Evolutionary conservation across 805 yeast genomes (phyloP).

Genomic region (Clavispora vitiphila): DNA sequence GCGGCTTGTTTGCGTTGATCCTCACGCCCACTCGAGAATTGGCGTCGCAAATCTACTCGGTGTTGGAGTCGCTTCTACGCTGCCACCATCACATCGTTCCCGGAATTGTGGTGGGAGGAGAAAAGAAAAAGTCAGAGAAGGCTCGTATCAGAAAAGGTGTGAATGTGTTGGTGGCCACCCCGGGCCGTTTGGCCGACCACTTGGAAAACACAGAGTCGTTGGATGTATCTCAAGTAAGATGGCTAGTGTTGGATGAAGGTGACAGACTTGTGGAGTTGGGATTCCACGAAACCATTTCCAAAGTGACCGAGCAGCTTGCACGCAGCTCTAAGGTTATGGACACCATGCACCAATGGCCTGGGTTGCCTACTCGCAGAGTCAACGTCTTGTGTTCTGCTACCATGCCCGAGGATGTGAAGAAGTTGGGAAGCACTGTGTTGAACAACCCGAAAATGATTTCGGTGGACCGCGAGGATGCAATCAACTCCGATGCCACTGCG

Average conservation of each 20-base stretch:
- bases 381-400: conserved; percentile 94
- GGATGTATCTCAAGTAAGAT: conserved; percentile 68
- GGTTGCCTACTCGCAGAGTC: conserved; percentile 64
- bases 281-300: conserved; percentile 85
- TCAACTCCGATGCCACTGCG: conserved; percentile 39
- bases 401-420: conserved; percentile 70
- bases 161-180: conserved; percentile 93
- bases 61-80: conserved; percentile 64
- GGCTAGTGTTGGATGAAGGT: conserved; percentile 94
- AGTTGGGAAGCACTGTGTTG: conserved; percentile 74
- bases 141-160: conserved; percentile 95
- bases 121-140: conserved; percentile 93
- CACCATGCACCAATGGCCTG: conserved; percentile 39
- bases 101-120: conserved; percentile 96
- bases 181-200: conserved; percentile 94
- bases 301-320: conserved; percentile 61
- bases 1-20: conserved; percentile 86
- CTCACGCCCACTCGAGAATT: conserved; percentile 93
- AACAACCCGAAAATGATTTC: conserved; percentile 69
- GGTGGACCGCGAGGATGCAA: conserved; percentile 20
- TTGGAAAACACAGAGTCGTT: conserved; percentile 81
- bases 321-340: conserved; percentile 35
- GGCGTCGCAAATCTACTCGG: conserved; percentile 84
- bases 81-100: conserved; percentile 90
- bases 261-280: conserved; percentile 95